phyloP scores from a whole-genome alignment of 768 basidiomycete species.

The Kwoniella shandongensis region DNA sequence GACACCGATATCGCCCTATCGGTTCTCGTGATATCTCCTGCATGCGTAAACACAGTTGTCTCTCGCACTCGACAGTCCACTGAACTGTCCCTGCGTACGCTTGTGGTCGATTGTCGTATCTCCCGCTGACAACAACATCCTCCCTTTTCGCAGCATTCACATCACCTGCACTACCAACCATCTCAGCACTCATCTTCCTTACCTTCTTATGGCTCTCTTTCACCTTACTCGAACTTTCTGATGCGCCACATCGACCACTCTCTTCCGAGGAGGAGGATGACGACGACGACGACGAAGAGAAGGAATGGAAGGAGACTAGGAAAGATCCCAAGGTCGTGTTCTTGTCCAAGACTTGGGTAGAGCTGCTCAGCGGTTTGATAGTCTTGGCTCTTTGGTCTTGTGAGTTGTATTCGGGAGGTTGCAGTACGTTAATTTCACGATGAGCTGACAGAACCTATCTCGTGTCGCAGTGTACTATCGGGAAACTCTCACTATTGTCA shows the following conservation, averaged over 20 bases:
- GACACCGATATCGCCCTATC: neutral
- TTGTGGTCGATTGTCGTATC: neutral
- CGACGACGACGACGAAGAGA: no score
- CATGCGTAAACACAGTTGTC: neutral
- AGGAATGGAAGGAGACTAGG: no score
- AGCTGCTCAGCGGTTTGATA: conserved; percentile 2
- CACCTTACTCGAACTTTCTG: conserved; percentile 28
- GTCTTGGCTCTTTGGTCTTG: conserved; percentile 20
- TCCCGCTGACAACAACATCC: neutral
- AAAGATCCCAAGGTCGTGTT: conserved; percentile 9
- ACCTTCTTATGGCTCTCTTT: conserved; percentile 34
- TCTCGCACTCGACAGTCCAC: neutral
- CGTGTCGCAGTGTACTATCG: no score
- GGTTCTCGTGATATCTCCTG: neutral
- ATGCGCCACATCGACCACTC: neutral
- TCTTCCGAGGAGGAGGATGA: neutral
- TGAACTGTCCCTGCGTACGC: neutral
- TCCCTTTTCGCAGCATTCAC: conserved; percentile 2
- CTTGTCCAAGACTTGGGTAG: conserved; percentile 15
- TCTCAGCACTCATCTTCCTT: conserved; percentile 29
- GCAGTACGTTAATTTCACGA: no score
- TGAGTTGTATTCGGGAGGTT: conserved; percentile 8
- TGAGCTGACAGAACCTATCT: no score
- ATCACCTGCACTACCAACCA: conserved; percentile 7
- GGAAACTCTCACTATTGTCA: no score